Conservation (phyloP, 345 rosid species). For the Corchorus olitorius region DNA sequence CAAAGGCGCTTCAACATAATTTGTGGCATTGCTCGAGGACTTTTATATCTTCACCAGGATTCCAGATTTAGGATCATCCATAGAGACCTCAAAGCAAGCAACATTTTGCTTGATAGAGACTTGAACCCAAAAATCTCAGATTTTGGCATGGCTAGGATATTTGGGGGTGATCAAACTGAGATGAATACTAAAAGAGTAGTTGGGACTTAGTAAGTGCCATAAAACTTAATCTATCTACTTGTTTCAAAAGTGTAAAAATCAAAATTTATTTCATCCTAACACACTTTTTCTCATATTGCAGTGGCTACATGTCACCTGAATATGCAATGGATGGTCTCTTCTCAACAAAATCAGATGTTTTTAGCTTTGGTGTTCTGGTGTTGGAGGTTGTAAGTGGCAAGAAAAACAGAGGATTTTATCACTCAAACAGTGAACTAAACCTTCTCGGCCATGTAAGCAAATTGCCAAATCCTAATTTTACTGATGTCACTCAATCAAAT, state of each 20-base stretch:
- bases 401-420: slow-evolving; percentile 71
- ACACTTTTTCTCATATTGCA: slow-evolving; percentile 23
- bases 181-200: slow-evolving; percentile 62
- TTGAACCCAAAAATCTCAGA: slow-evolving; percentile 79
- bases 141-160: slow-evolving; percentile 88
- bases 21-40: slow-evolving; percentile 76
- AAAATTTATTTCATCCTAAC: background rate
- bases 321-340: slow-evolving; percentile 79
- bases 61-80: slow-evolving; percentile 82
- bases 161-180: slow-evolving; percentile 69
- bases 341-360: slow-evolving; percentile 72
- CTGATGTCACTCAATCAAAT: background rate
- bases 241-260: background rate
- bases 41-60: slow-evolving; percentile 79
- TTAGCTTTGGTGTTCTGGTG: slow-evolving; percentile 74
- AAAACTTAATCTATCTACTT: background rate
- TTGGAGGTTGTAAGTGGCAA: slow-evolving; percentile 66
- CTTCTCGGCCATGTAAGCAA: slow-evolving; percentile 78
- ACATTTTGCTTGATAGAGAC: slow-evolving; percentile 62
- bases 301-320: slow-evolving; percentile 88
- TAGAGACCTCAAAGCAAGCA: slow-evolving; percentile 82
- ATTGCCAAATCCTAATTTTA: background rate
- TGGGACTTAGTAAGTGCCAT: slow-evolving; percentile 72
- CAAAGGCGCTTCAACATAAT: slow-evolving; percentile 58
- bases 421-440: slow-evolving; percentile 55